Base-by-base conservation (phyloP, 345 rosid species). In the Eucalyptus marginata region DNA sequence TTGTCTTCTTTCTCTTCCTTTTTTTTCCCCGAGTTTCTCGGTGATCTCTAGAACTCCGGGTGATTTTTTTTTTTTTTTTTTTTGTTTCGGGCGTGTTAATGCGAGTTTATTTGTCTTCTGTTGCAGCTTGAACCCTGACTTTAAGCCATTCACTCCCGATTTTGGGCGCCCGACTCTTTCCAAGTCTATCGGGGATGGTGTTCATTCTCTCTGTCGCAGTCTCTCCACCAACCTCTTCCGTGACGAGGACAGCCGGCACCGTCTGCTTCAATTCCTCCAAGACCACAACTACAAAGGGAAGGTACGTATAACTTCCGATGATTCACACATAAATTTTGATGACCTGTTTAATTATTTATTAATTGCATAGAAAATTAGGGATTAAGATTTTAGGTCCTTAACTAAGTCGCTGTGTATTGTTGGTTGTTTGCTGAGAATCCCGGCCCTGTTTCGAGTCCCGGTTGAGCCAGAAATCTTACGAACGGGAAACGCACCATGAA, bases 181-280 rank as follows among this genome's bases (percentile, higher is more conserved):
- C 2, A 95, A 93, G 89, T 97, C 95, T 40, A 96, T 97, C 10
- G 99, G 99, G 13, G 93, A 97, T 89, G 99, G 99, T 29, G 98
- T 95, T 22, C 96, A 95, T 92, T 95, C 93, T 92, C 97, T 97
- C 87, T 93, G 95, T 86, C 98, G 98, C 86, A 96, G 95, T 89
- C 98, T 97, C 58, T 97, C 99, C 0, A 97, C 96, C 3, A 96
- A 94, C 88, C 93, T 97, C 91, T 96, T 95, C 93, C 99, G 93
- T 90, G 98, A 96, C 94, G 95, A 94, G 91, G 98, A 96, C 89
- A 52, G 56, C 1, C 17, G 1, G 56, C 0, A 6, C 9, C 56
- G 24, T 16, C 8, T 52, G 56, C 22, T 52, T 17, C 4, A 52
- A 52, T 52, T 52, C 56, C 56, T 52, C 56, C 56, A 7, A 52